These are phyloP conservation scores for Globisporangium abappressorium DNA, from an alignment of 352 stramenopile genomes.

Conservation along the genomic window DNA sequence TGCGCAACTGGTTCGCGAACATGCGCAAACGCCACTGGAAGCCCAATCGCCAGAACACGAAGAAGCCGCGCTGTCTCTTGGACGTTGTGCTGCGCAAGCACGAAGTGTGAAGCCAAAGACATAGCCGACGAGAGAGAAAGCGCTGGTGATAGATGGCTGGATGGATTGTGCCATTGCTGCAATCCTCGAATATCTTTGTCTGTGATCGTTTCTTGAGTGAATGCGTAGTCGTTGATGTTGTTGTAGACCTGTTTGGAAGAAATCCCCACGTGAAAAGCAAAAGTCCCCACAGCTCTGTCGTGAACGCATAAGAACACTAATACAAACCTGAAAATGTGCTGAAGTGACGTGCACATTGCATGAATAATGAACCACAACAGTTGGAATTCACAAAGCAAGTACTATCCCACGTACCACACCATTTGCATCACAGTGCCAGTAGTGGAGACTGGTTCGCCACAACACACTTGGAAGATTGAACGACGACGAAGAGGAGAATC, in stretches of 20 bases:
- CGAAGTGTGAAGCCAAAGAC: slow-evolving; percentile 22
- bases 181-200: not conserved
- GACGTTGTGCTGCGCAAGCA: slow-evolving; percentile 75
- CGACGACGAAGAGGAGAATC: not conserved
- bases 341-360: too few relatives aligned
- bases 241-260: slow-evolving; percentile 1
- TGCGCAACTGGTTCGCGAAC: slow-evolving; percentile 89
- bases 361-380: too few relatives aligned
- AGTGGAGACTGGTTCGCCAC: not conserved
- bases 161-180: not conserved
- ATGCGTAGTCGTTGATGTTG: not conserved
- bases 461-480: not conserved
- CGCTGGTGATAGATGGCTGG: not conserved
- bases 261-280: not conserved
- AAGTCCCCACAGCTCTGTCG: not conserved
- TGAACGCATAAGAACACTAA: slow-evolving; percentile 1
- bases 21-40: slow-evolving; percentile 90
- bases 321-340: not conserved
- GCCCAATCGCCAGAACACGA: slow-evolving; percentile 54
- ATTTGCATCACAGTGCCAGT: too few relatives aligned
- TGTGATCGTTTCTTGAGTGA: not conserved
- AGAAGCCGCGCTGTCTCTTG: slow-evolving; percentile 77
- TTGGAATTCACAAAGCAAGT: too few relatives aligned
- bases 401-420: too few relatives aligned
- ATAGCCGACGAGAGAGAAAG: not conserved